Evolutionary conservation across 192 early-diverging fungal species (phyloP).

Genomic region (Backusella westeae): DNA sequence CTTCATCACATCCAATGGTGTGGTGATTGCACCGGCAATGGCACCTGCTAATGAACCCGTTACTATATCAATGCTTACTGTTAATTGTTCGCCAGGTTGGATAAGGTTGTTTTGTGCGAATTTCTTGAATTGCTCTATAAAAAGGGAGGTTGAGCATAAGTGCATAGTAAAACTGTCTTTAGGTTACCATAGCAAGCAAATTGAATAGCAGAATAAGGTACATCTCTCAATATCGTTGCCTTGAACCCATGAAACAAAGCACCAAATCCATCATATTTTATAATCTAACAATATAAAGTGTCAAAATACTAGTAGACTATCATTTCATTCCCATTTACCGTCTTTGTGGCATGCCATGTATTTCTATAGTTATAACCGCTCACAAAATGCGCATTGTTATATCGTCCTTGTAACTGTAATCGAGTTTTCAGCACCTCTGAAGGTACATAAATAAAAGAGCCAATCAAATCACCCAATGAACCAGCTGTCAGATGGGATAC

Average conservation of each 20-base stretch:
- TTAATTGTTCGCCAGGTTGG: slow-evolving; percentile 41
- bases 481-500: slow-evolving; percentile 54
- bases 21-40: slow-evolving; percentile 55
- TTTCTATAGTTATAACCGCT: slow-evolving; percentile 73
- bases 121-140: slow-evolving; percentile 55
- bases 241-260: slow-evolving; percentile 58
- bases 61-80: slow-evolving; percentile 40
- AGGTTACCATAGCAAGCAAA: slow-evolving; percentile 58
- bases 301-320: background rate
- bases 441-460: slow-evolving; percentile 55
- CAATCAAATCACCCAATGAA: slow-evolving; percentile 53
- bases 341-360: slow-evolving; percentile 56
- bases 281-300: slow-evolving; percentile 37
- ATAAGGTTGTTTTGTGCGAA: slow-evolving; percentile 38
- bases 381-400: slow-evolving; percentile 66
- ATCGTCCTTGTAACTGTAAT: slow-evolving; percentile 75
- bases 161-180: background rate
- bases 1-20: slow-evolving; percentile 59
- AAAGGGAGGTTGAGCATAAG: background rate
- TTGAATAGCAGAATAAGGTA: slow-evolving; percentile 58
- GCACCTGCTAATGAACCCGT: slow-evolving; percentile 55
- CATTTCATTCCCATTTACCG: slow-evolving; percentile 32
- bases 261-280: slow-evolving; percentile 60
- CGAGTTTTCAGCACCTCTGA: slow-evolving; percentile 72
- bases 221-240: slow-evolving; percentile 55